Evolutionary conservation across 169 alveolate genomes (phyloP).

Genomic region (Plasmodium coatneyi): DNA sequence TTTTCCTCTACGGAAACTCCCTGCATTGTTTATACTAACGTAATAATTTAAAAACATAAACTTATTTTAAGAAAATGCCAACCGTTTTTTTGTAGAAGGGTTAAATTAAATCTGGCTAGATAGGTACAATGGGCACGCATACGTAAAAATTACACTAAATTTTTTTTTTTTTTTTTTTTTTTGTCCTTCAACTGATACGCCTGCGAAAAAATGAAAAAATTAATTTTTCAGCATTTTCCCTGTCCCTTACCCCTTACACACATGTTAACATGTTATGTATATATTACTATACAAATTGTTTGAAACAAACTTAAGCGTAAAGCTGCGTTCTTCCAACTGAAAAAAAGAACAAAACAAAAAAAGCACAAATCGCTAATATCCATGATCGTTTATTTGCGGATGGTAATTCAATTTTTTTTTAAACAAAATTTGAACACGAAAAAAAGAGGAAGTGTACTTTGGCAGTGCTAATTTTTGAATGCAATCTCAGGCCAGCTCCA

Average conservation of each 20-base stretch:
- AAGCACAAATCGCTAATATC: neutral
- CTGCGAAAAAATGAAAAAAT: neutral
- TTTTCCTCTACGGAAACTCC: neutral
- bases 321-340: neutral
- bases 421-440: neutral
- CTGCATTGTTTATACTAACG: neutral
- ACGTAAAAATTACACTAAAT: neutral
- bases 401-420: neutral
- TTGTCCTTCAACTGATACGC: neutral
- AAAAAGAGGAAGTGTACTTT: neutral
- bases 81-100: neutral
- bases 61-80: neutral
- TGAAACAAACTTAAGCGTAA: neutral
- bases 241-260: neutral
- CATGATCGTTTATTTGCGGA: neutral
- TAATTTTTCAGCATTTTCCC: neutral
- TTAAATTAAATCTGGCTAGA: neutral
- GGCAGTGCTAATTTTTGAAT: neutral
- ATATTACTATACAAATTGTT: neutral
- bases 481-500: neutral
- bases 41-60: neutral
- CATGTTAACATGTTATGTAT: neutral
- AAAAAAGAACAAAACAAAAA: neutral
- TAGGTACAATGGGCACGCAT: neutral
- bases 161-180: neutral